Evolutionary conservation across 2,329 filamentous ascomycete species (phyloP).

Genomic region (Calonectria crousiana): DNA sequence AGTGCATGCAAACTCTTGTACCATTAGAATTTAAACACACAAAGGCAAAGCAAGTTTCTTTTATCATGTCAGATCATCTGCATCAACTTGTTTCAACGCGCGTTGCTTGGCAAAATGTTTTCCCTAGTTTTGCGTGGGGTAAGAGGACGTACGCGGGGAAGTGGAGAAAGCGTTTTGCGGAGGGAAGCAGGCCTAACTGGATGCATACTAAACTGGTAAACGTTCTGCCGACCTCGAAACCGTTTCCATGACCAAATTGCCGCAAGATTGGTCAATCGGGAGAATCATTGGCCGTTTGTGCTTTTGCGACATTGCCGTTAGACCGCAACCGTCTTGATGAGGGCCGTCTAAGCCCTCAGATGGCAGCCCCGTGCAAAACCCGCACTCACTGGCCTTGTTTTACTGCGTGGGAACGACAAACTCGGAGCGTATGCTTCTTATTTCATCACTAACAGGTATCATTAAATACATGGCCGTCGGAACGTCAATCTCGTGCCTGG

Average conservation of each 20-base stretch:
- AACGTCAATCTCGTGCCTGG: neutral
- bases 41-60: neutral
- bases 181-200: neutral
- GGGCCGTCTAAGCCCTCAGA: neutral
- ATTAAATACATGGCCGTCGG: neutral
- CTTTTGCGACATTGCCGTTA: no score
- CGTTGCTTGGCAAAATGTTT: conserved; percentile 24
- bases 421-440: neutral
- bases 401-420: neutral
- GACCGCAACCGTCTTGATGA: neutral
- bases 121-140: conserved; percentile 9
- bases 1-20: neutral
- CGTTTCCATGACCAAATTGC: neutral
- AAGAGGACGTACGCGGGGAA: neutral
- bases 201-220: conserved; percentile 14
- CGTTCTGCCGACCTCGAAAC: conserved; percentile 12
- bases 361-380: neutral
- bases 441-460: neutral
- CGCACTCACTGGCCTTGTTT: neutral
- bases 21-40: neutral
- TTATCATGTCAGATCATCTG: neutral
- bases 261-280: neutral
- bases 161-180: neutral
- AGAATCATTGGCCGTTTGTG: neutral
- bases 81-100: neutral